phyloP scores from a whole-genome alignment of 371 early-diverging fungal genomes.

The Lichtheimia ornata region DNA sequence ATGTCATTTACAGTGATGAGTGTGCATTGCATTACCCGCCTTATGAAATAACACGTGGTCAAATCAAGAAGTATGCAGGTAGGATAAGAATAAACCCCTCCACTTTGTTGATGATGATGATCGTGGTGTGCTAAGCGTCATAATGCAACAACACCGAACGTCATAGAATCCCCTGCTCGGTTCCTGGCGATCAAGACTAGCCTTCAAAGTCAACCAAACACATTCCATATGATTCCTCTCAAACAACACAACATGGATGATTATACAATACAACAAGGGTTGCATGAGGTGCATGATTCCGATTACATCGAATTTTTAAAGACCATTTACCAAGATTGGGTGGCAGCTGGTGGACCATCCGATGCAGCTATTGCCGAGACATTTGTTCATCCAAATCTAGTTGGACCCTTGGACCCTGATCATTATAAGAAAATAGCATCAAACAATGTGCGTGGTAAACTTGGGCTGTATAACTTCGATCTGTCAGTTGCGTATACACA shows the following conservation, averaged over 20 bases:
- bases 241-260: constrained; percentile 54
- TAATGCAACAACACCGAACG: neutral
- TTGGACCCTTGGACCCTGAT: constrained; percentile 29
- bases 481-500: constrained; percentile 57
- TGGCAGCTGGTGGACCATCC: constrained; percentile 52
- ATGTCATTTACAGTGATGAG: constrained; percentile 46
- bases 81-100: constrained; percentile 4
- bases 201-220: constrained; percentile 23
- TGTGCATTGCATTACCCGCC: constrained; percentile 45
- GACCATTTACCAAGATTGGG: constrained; percentile 63
- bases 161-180: constrained; percentile 44
- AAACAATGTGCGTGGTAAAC: constrained; percentile 14
- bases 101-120: neutral
- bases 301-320: constrained; percentile 63
- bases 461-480: constrained; percentile 60
- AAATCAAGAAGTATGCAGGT: constrained; percentile 35
- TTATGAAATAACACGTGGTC: constrained; percentile 40
- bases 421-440: constrained; percentile 30
- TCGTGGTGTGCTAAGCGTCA: neutral
- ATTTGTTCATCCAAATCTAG: constrained; percentile 41
- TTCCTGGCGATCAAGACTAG: constrained; percentile 28
- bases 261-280: constrained; percentile 48
- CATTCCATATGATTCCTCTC: constrained; percentile 33
- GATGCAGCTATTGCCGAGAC: constrained; percentile 64
- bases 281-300: constrained; percentile 46